A percentile compares a stretch with the other conserved stretches of the same genome.
These are phyloP conservation scores for Cercospora berteroae DNA, from an alignment of 2,329 filamentous ascomycete genomes.

Conservation along the genomic window DNA sequence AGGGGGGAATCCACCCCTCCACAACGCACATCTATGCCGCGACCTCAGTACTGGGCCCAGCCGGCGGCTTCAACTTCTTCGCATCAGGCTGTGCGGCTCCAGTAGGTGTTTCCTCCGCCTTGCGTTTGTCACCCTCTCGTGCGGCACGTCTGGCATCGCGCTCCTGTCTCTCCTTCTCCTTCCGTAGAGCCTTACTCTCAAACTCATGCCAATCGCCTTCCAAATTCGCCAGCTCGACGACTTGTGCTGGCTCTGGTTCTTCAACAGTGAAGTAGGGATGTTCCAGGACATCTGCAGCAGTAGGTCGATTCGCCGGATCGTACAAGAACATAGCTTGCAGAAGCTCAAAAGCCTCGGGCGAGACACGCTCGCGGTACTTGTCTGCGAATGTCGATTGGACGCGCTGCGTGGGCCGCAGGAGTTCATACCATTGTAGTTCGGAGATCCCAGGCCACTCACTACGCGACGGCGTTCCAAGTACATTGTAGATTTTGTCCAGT, in stretches of 20 bases:
- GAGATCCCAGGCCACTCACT: conserved; percentile 82
- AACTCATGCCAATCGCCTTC: conserved; percentile 99
- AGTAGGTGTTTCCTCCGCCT: conserved; percentile 30
- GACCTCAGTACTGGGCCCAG: conserved; percentile 2
- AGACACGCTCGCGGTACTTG: conserved; percentile 74
- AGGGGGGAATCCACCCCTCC: background rate
- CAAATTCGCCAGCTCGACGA: conserved; percentile 75
- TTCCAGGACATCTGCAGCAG: conserved; percentile 76
- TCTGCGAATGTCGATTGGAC: conserved; percentile 75
- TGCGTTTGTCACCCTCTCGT: conserved; percentile 46
- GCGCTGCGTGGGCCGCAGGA: conserved; percentile 74
- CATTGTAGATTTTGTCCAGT: conserved; percentile 91
- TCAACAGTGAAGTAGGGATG: conserved; percentile 88
- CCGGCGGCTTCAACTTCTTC: conserved; percentile 30
- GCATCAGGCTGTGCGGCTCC: conserved; percentile 18
- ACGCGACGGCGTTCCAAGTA: conserved; percentile 82
- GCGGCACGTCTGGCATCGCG: conserved; percentile 53
- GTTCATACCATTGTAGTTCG: conserved; percentile 97
- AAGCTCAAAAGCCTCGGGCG: conserved; percentile 78
- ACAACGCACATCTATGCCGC: conserved; percentile 7
- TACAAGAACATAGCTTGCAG: conserved; percentile 83
- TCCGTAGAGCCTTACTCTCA: conserved; percentile 89
- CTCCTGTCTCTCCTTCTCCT: conserved; percentile 74
- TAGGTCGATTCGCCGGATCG: conserved; percentile 79
- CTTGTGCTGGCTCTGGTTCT: conserved; percentile 72